Conservation (phyloP, 2,329 filamentous ascomycete genomes). For the Penicillium sp. region DNA sequence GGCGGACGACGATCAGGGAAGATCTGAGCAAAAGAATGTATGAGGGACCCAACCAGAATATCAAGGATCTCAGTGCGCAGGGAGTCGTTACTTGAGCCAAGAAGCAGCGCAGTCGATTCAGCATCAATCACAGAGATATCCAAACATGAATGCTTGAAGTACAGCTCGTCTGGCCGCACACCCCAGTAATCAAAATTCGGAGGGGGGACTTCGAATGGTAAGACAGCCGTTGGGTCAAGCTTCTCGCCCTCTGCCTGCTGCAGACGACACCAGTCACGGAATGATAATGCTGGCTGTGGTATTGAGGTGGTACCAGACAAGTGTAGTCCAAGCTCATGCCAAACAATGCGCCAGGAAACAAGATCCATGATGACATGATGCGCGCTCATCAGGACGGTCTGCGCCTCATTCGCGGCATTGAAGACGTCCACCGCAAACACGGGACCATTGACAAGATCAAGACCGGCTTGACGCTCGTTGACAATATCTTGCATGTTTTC, state of each 20-base stretch:
- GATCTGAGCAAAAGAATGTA: neutral
- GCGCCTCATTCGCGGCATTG: slow-evolving; percentile 4
- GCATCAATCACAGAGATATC: neutral
- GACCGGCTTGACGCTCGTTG: neutral
- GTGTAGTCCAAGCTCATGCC: slow-evolving; percentile 5
- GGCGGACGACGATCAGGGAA: neutral
- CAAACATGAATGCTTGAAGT: neutral
- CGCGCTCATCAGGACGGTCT: slow-evolving; percentile 16
- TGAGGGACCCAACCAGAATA: neutral
- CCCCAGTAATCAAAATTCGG: neutral
- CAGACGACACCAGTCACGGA: neutral
- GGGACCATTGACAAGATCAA: slow-evolving; percentile 6
- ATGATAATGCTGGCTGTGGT: neutral
- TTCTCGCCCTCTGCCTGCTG: neutral
- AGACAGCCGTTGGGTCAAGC: neutral
- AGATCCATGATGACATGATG: slow-evolving; percentile 21
- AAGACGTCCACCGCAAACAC: slow-evolving; percentile 18
- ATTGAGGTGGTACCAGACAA: neutral
- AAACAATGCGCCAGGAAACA: slow-evolving; percentile 18
- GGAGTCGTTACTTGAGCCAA: neutral
- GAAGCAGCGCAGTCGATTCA: neutral
- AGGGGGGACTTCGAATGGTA: neutral
- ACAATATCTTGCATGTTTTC: neutral
- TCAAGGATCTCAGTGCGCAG: neutral
- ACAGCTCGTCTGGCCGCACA: neutral